phyloP scores from a whole-genome alignment of 331 rosid genomes.

The Arachis monticola region DNA sequence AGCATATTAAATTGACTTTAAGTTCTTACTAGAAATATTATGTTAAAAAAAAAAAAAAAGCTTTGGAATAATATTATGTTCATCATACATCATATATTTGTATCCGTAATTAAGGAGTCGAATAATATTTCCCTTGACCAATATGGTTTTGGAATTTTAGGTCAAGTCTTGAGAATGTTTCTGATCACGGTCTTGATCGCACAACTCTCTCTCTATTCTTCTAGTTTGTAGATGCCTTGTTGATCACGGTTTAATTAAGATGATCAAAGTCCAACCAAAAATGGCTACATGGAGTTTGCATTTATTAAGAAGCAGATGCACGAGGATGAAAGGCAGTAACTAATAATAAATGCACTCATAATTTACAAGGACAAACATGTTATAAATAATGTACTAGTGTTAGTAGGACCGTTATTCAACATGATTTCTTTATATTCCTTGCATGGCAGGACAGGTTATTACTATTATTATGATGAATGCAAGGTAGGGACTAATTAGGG shows the following conservation, averaged over 20 bases:
- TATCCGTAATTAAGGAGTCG: no score
- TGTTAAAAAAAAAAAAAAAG: no score
- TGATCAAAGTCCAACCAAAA: constrained; percentile 3
- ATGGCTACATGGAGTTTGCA: constrained; percentile 36
- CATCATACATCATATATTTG: no score
- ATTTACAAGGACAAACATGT: not conserved
- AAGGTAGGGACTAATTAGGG: constrained; percentile 19
- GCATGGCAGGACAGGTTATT: constrained; percentile 37
- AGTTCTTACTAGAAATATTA: not conserved
- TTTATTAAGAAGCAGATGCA: constrained; percentile 43
- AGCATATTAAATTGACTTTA: not conserved
- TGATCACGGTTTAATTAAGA: constrained; percentile 20
- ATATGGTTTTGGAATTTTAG: constrained; percentile 13
- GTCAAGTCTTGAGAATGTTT: constrained; percentile 47
- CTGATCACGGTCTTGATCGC: constrained; percentile 34
- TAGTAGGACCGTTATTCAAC: constrained; percentile 34
- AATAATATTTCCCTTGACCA: not conserved
- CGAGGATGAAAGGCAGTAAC: not conserved
- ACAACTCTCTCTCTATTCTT: not conserved
- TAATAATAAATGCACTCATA: constrained; percentile 37
- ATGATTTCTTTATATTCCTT: constrained; percentile 34
- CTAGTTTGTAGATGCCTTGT: not conserved
- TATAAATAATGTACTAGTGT: constrained; percentile 19
- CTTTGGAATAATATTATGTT: no score
- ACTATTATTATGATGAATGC: constrained; percentile 14